Conservation (phyloP, 306 rosid genomes). For the Corylus avellana region DNA sequence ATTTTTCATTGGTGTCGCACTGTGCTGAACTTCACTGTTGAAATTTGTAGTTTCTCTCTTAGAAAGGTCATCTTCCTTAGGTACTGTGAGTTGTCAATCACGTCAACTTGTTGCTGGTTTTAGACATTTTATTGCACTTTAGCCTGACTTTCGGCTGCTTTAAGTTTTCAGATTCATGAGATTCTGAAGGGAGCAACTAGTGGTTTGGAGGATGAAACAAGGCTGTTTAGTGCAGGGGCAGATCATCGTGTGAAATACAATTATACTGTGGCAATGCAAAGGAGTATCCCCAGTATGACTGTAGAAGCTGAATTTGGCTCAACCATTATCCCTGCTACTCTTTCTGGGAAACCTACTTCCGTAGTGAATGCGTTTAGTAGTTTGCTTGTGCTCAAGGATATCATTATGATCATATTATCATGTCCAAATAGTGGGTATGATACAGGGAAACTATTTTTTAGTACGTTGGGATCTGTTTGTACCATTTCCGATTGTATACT, state of each 20-base stretch:
- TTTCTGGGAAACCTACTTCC: slow-evolving; percentile 59
- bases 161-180: slow-evolving; percentile 70
- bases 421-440: slow-evolving; percentile 51
- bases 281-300: slow-evolving; percentile 36
- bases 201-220: slow-evolving; percentile 58
- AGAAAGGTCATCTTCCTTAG: neutral
- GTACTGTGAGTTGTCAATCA: neutral
- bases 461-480: slow-evolving; percentile 74
- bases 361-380: slow-evolving; percentile 52
- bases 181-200: slow-evolving; percentile 60
- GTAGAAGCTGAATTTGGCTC: slow-evolving; percentile 59
- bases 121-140: slow-evolving; percentile 26
- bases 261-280: slow-evolving; percentile 37
- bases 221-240: slow-evolving; percentile 57
- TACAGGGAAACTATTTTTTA: slow-evolving; percentile 67
- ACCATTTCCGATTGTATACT: slow-evolving; percentile 77
- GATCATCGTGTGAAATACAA: slow-evolving; percentile 46
- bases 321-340: slow-evolving; percentile 52
- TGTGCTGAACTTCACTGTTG: neutral
- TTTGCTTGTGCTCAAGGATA: slow-evolving; percentile 71
- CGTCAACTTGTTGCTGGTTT: slow-evolving; percentile 23
- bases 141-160: slow-evolving; percentile 40
- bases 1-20: neutral
- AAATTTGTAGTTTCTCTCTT: neutral
- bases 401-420: slow-evolving; percentile 49